phyloP scores from a whole-genome alignment of 2,329 filamentous ascomycete species.

The Eutypa lata region DNA sequence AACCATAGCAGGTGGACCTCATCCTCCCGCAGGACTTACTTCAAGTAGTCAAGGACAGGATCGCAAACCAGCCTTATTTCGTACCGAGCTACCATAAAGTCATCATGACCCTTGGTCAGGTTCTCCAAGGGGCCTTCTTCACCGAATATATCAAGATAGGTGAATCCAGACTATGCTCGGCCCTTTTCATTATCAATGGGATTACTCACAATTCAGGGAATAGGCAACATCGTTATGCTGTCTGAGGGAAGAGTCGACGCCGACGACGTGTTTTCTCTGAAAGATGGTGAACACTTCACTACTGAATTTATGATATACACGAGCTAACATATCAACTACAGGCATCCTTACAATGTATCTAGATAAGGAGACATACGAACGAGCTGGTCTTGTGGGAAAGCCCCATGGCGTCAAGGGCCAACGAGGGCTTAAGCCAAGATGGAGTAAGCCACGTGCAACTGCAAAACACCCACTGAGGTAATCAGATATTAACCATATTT shows the following conservation, averaged over 20 bases:
- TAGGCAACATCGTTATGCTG: conserved; percentile 78
- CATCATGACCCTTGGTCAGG: conserved; percentile 66
- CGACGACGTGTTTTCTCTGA: conserved; percentile 70
- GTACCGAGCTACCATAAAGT: conserved; percentile 61
- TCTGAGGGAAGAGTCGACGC: conserved; percentile 71
- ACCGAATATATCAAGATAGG: conserved; percentile 80
- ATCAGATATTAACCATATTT: conserved; percentile 22
- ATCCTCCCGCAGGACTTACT: conserved; percentile 67
- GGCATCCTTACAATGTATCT: conserved; percentile 74
- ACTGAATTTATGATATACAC: background rate
- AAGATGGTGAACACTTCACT: conserved; percentile 52
- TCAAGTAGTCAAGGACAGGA: conserved; percentile 48
- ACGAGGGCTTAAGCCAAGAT: conserved; percentile 64
- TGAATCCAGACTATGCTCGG: conserved; percentile 24
- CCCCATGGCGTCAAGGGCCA: conserved; percentile 58
- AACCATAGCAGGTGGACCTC: conserved; percentile 55
- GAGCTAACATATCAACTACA: conserved; percentile 6
- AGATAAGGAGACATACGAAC: conserved; percentile 78
- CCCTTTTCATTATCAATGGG: background rate
- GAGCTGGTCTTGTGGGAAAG: conserved; percentile 74
- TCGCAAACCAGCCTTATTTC: conserved; percentile 36
- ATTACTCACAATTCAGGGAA: background rate
- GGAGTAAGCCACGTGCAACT: conserved; percentile 55
- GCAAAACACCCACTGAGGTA: background rate
- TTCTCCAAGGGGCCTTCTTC: conserved; percentile 76